These are phyloP conservation scores for Cardiospermum halicacabum DNA, from an alignment of 345 rosid genomes.

Conservation along the genomic window DNA sequence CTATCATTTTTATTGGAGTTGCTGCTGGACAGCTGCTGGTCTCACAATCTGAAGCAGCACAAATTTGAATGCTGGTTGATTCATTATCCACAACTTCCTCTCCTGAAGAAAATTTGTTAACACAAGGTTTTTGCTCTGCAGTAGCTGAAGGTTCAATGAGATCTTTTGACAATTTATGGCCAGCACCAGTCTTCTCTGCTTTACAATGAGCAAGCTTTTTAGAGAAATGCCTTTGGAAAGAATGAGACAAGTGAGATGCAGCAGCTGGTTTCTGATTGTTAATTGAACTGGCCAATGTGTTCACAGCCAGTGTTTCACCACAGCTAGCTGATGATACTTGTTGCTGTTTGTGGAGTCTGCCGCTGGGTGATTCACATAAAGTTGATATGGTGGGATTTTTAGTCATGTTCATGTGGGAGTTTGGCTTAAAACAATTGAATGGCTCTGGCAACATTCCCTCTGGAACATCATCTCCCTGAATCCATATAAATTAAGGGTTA, in stretches of 20 bases:
- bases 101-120: conserved; percentile 11
- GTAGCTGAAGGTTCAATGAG: conserved; percentile 18
- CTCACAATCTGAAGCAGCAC: conserved; percentile 7
- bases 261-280: conserved; percentile 23
- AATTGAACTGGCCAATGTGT: conserved; percentile 9
- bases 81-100: conserved; percentile 18
- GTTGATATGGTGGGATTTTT: conserved; percentile 14
- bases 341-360: conserved; percentile 13
- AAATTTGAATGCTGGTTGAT: not conserved
- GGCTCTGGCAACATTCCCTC: conserved; percentile 71
- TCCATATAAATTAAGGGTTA: not conserved
- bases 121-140: conserved; percentile 10
- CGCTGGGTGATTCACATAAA: conserved; percentile 8
- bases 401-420: conserved; percentile 3
- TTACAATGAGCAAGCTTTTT: conserved; percentile 11
- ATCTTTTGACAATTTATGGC: not conserved
- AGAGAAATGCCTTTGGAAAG: conserved; percentile 45
- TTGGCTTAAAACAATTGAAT: conserved; percentile 33
- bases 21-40: conserved; percentile 12
- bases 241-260: conserved; percentile 41
- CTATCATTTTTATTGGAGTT: conserved; percentile 42
- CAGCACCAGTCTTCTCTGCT: not conserved
- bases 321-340: not conserved
- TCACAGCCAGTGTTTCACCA: conserved; percentile 3
- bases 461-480: conserved; percentile 79